A percentile compares a stretch with the other conserved stretches of the same genome.
phyloP scores from a whole-genome alignment of 1,139 yeast species.

The Geotrichum fermentans region DNA sequence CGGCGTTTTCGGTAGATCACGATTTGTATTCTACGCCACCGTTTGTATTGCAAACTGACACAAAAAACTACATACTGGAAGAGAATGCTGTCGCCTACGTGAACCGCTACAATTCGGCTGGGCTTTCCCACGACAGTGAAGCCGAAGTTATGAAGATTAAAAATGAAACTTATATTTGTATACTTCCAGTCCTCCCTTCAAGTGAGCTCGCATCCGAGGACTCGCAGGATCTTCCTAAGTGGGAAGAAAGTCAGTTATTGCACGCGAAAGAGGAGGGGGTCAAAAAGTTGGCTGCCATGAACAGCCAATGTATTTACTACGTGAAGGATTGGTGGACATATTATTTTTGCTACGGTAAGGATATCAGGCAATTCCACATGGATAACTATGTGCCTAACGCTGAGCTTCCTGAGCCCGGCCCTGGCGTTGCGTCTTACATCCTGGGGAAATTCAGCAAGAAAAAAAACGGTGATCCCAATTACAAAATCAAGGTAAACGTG shows the following conservation, averaged over 20 bases:
- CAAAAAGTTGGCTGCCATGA: constrained; percentile 31
- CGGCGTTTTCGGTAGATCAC: constrained; percentile 14
- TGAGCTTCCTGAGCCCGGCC: constrained; percentile 33
- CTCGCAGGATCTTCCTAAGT: constrained; percentile 9
- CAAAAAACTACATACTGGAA: constrained; percentile 7
- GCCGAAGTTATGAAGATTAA: constrained; percentile 12
- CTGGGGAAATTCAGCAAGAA: constrained; percentile 44
- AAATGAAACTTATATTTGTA: constrained; percentile 11
- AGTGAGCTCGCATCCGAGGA: constrained; percentile 11
- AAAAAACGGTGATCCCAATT: constrained; percentile 13
- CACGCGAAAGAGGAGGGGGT: constrained; percentile 28
- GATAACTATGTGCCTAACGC: constrained; percentile 16
- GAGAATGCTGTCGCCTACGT: neutral
- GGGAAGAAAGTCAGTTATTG: constrained; percentile 13
- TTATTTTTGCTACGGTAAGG: constrained; percentile 52
- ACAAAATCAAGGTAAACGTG: constrained; percentile 4
- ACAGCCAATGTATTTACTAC: constrained; percentile 37
- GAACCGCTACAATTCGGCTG: too few species aligned
- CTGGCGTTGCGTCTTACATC: constrained; percentile 42
- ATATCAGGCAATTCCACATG: constrained; percentile 55
- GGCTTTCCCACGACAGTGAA: neutral
- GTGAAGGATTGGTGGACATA: constrained; percentile 60
- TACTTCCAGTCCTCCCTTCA: constrained; percentile 6
- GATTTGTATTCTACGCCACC: constrained; percentile 15
- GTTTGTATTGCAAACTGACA: constrained; percentile 12